Evolutionary conservation across 179 eudicot species (phyloP).

Genomic region (Carnegiea gigantea): DNA sequence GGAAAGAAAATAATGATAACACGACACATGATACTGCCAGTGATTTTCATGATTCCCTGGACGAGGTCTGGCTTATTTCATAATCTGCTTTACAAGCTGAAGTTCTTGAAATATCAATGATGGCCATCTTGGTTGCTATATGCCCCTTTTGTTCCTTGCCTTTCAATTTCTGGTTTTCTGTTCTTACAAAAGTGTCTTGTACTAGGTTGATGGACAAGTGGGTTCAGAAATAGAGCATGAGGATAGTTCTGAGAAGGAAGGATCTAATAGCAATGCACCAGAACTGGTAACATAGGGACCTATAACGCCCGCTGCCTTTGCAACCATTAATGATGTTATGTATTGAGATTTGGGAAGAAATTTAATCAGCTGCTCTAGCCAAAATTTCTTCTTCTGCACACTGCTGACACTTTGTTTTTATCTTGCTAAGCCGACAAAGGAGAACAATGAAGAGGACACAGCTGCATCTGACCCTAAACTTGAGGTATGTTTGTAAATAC

Average conservation of each 20-base stretch:
- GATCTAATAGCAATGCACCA: constrained; percentile 30
- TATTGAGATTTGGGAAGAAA: too few species aligned
- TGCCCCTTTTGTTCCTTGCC: background rate
- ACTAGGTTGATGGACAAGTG: constrained; percentile 50
- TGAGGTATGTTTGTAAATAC: constrained; percentile 44
- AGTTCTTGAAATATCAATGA: background rate
- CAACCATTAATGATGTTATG: background rate
- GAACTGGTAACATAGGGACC: constrained; percentile 38
- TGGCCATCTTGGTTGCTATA: background rate
- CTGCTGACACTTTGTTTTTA: constrained; percentile 16
- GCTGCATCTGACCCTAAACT: constrained; percentile 35
- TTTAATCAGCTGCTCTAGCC: background rate
- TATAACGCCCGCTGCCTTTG: background rate
- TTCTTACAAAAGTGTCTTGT: constrained; percentile 22
- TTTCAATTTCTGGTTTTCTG: constrained; percentile 8
- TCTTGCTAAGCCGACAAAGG: constrained; percentile 28
- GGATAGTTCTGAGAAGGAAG: constrained; percentile 39
- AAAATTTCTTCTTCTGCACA: background rate
- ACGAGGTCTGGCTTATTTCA: constrained; percentile 48
- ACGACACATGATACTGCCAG: constrained; percentile 41
- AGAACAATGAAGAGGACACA: constrained; percentile 43
- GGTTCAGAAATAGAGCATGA: constrained; percentile 39
- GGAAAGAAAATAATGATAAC: constrained; percentile 35
- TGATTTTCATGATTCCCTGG: constrained; percentile 37
- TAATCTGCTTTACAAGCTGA: constrained; percentile 10